phyloP scores from a whole-genome alignment of 768 basidiomycete species.

The Tylopilus sp. region DNA sequence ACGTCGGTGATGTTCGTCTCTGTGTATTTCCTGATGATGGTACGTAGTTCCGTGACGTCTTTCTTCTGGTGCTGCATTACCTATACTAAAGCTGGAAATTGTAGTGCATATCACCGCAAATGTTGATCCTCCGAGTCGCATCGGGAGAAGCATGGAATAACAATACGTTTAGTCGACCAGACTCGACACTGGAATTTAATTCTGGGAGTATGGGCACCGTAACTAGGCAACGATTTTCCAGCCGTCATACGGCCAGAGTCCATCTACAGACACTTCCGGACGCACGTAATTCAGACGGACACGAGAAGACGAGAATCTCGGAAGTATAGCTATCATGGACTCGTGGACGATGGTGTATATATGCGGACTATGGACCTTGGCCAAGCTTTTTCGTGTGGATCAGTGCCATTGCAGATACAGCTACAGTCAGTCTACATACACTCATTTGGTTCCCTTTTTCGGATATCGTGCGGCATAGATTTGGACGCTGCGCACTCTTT shows the following conservation, averaged over 20 bases:
- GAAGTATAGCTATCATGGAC: not conserved
- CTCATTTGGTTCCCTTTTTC: too few relatives aligned
- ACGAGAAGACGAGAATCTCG: not conserved
- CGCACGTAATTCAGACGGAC: not conserved
- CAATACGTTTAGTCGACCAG: not conserved
- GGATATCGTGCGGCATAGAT: too few relatives aligned
- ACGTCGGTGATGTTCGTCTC: slow-evolving; percentile 2
- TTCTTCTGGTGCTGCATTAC: not conserved
- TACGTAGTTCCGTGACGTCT: not conserved
- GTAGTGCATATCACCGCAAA: slow-evolving; percentile 20
- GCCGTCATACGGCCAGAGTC: too few relatives aligned
- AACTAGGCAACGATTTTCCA: not conserved
- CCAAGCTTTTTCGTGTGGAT: not conserved
- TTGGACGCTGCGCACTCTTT: too few relatives aligned
- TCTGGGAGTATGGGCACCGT: not conserved
- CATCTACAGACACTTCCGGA: not conserved
- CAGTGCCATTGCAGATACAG: too few relatives aligned
- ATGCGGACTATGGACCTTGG: not conserved
- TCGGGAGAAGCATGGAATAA: slow-evolving; percentile 11
- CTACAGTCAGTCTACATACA: too few relatives aligned
- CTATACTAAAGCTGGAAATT: not conserved
- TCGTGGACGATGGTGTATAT: not conserved
- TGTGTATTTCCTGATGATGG: slow-evolving; percentile 20
- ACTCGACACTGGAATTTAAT: not conserved
- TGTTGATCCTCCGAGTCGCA: slow-evolving; percentile 8